phyloP scores from a whole-genome alignment of 148 eudicot species.

The Rhododendron ferrugineum region DNA sequence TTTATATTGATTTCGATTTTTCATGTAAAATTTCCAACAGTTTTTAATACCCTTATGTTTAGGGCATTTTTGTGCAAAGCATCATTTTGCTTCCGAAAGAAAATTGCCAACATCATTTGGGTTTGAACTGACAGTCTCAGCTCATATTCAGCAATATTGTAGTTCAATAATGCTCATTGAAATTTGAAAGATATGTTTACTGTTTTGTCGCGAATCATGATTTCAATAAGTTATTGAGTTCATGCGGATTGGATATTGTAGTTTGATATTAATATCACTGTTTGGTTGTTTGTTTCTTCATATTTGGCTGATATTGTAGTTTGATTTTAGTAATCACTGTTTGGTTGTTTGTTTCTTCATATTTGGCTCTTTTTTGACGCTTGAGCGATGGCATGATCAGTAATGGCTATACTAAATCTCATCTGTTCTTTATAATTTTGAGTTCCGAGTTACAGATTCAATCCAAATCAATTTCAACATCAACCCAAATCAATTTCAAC shows the following conservation, averaged over 20 bases:
- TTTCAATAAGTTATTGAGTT: neutral
- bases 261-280: neutral
- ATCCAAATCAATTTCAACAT: neutral
- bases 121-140: neutral
- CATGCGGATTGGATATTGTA: neutral
- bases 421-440: neutral
- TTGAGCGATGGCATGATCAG: neutral
- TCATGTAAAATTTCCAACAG: too few relatives aligned
- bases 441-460: neutral
- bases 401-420: neutral
- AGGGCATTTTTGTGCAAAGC: neutral
- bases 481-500: too few relatives aligned
- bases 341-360: too few relatives aligned
- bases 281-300: neutral
- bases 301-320: neutral
- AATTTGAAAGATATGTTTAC: neutral
- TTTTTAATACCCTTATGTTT: neutral
- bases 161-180: neutral
- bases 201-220: neutral
- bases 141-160: neutral
- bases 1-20: conserved; percentile 40
- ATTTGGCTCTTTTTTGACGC: neutral
- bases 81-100: neutral
- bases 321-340: too few relatives aligned
- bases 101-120: neutral